Percentiles rank a stretch among this genome's conserved stretches.
Evolutionary conservation across 2,329 filamentous ascomycete genomes (phyloP).

Genomic region (Rhinocladiella mackenziei): DNA sequence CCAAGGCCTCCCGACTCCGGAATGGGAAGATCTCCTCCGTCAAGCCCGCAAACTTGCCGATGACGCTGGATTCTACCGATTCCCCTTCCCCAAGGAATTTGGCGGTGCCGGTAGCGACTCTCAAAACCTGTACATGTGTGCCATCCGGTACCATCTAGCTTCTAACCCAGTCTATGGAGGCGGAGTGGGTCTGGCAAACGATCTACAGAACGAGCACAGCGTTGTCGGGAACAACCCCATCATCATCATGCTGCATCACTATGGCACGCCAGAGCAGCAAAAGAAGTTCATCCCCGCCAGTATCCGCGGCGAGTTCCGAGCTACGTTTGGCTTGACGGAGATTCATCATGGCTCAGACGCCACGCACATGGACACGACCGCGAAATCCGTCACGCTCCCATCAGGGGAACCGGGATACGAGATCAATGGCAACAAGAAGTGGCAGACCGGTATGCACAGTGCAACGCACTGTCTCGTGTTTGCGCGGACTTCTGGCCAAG

Average conservation of each 20-base stretch:
- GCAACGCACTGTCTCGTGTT: constrained; percentile 62
- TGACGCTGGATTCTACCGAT: constrained; percentile 58
- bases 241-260: constrained; percentile 59
- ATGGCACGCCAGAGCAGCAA: constrained; percentile 54
- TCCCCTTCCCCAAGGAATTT: constrained; percentile 54
- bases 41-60: constrained; percentile 52
- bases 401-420: constrained; percentile 47
- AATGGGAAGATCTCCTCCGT: constrained; percentile 56
- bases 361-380: constrained; percentile 58
- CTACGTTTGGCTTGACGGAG: constrained; percentile 61
- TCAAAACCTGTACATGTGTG: constrained; percentile 61
- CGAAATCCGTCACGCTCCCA: constrained; percentile 39
- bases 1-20: constrained; percentile 51
- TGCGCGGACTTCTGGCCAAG: constrained; percentile 53
- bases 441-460: constrained; percentile 61
- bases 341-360: constrained; percentile 60
- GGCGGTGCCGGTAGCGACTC: constrained; percentile 50
- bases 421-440: constrained; percentile 59
- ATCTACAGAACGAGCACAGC: constrained; percentile 61
- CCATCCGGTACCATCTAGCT: constrained; percentile 57
- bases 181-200: constrained; percentile 59
- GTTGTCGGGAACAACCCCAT: constrained; percentile 62
- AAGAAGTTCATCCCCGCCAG: constrained; percentile 51
- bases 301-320: constrained; percentile 51
- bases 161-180: constrained; percentile 45